Base-by-base conservation (phyloP, 208 protist genomes). In the Leptomonas seymouri region DNA sequence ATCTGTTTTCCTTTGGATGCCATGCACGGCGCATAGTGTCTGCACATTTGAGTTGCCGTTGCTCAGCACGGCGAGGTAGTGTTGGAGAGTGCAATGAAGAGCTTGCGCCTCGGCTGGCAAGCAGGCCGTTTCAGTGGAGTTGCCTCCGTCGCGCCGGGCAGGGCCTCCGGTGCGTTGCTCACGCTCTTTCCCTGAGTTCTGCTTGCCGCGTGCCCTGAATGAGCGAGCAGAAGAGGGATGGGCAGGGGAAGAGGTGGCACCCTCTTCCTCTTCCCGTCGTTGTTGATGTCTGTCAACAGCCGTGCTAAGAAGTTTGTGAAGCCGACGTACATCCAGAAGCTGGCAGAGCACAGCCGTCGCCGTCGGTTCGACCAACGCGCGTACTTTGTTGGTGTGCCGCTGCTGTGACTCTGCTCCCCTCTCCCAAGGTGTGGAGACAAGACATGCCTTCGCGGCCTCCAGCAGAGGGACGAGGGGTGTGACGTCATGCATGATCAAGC, bases 341-440 rank as follows among this genome's bases (percentile, higher is more conserved):
- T 77, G 31, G 23, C 72, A 72, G n/a, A 77, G 41, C 63, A 70
- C 72, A 7, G 23, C 44, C 3, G 58, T 16, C 23, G 58, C 23
- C 28, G 28, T 21, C 2, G 56, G 41, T 39, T 61, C 56, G 7
- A 5, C 11, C 0, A n/a, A 14, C 30, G 4, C 27, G 28, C n/a
- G 54, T 15, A 12, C 12, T 48, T 49, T 61, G 30, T 34, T n/a
- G 54, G 3, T 44, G 15, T n/a, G 11, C 7, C 11, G 54, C 18
- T 56, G 21, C 44, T 20, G 20, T 45, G 31, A 8, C 12, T 28
- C 31, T 44, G 28, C 21, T 59, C 12, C 34, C n/a, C 1, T 18
- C 44, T 50, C 61, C 61, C 63, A 68, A 0, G 64, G 50, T 3
- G 27, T 57, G 3, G 11, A 27, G 21, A 50, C 45, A 18, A 76